Evolutionary conservation across 805 yeast genomes (phyloP), one percentile per base, ranked within the genome.

Genomic region (Barnettozyma populi): DNA sequence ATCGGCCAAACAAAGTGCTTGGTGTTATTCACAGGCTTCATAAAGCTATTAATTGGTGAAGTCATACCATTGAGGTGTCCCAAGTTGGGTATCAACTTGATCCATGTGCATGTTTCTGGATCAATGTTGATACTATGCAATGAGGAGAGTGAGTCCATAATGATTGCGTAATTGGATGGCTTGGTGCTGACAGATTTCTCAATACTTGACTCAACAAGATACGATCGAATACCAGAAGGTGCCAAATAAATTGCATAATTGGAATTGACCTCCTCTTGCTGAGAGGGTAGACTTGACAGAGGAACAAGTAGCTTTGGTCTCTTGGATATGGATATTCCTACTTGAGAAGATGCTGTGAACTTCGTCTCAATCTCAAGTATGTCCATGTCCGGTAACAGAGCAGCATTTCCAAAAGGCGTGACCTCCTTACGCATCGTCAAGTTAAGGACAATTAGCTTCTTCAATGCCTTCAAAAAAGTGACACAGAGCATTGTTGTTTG

Each of bases 1-100:
- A 83, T 65, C 0, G 95, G 95, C 95, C 95, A 86, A 39, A 79
- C 64, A 2, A 86, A 75, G 47, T 71, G 79, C 56, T 82, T 81
- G 24, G 70, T 71, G 53, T 76, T 77, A 27, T 70, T 72, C 3
- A 78, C 79, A 0, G 73, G 68, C 43, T 67, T 69, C 41, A 82
- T 68, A 60, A 76, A 85, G 21, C 72, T 70, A 11, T 89, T 70
- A 2, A 86, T 73, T 10, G 71, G 71, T 0, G 90, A 82, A 0
- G 90, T 80, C 53, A 79, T 74, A 20, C 84, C 86, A 61, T 82
- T 84, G 52, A 84, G 68, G 59, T 84, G 90, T 49, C 75, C 76
- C 43, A 84, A 60, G 53, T 84, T 80, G 2, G 94, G 94, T 4
- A 82, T 72, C 13, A 86, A 63, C 58, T 77, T 83, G 14, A 86